Percentiles rank a stretch among this genome's conserved stretches.
These are phyloP conservation scores for Taphrina populina DNA, from an alignment of 1,139 yeast genomes.

Conservation along the genomic window DNA sequence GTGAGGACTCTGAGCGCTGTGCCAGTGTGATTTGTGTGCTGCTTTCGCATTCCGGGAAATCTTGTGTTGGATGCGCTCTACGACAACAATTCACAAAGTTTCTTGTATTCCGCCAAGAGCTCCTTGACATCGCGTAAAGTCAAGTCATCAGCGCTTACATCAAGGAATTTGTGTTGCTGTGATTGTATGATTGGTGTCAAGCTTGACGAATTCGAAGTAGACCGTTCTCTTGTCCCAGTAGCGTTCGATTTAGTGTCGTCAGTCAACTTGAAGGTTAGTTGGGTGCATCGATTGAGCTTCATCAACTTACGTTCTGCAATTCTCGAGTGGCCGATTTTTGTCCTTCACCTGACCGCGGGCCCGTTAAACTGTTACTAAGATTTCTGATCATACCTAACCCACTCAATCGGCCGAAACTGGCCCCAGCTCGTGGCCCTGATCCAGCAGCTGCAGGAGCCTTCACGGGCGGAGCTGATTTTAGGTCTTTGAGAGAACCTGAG, in stretches of 20 bases:
- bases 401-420: conserved; percentile 15
- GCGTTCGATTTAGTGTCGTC: background rate
- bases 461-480: conserved; percentile 1
- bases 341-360: background rate
- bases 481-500: background rate
- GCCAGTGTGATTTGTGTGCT: too few species aligned
- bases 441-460: conserved; percentile 1
- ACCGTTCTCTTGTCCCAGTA: background rate
- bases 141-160: conserved; percentile 24
- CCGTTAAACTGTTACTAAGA: conserved; percentile 10
- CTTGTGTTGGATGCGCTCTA: too few species aligned
- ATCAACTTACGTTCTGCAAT: conserved; percentile 5
- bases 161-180: background rate
- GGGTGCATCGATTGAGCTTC: background rate
- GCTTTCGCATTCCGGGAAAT: too few species aligned
- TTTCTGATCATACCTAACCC: conserved; percentile 19
- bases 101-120: conserved; percentile 25
- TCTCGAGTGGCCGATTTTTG: background rate
- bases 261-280: background rate
- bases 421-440: background rate
- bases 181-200: background rate
- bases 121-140: conserved; percentile 24
- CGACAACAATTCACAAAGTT: too few species aligned
- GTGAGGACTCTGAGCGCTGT: too few species aligned
- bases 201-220: conserved; percentile 1